These are phyloP conservation scores for Aspergillus caelatus DNA, from an alignment of 2,329 filamentous ascomycete species.

Conservation along the genomic window DNA sequence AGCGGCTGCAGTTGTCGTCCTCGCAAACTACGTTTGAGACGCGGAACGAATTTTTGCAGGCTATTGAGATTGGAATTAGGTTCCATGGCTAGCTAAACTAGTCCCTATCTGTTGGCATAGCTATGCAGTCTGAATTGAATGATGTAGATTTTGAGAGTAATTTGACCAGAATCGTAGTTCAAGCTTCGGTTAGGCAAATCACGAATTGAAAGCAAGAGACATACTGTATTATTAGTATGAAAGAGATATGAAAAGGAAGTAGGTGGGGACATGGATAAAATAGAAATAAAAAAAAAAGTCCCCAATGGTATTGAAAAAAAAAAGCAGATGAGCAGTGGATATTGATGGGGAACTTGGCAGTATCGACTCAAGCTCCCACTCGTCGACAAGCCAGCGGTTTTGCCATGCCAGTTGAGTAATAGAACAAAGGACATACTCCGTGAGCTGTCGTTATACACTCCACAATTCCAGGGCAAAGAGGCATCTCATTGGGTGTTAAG, in stretches of 20 bases:
- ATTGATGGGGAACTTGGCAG: slow-evolving; percentile 5
- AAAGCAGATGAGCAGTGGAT: not conserved
- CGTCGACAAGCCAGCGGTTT: slow-evolving; percentile 12
- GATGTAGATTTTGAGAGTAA: not conserved
- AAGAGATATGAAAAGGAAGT: not conserved
- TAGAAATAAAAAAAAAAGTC: not conserved
- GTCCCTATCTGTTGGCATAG: not conserved
- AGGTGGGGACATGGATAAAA: not conserved
- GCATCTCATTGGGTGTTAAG: slow-evolving; percentile 5
- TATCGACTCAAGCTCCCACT: slow-evolving; percentile 12
- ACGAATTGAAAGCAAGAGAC: not conserved
- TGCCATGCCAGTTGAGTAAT: slow-evolving; percentile 18
- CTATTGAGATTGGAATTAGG: not conserved
- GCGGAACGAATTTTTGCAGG: slow-evolving; percentile 1
- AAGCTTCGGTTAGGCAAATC: not conserved
- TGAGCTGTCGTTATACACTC: slow-evolving; percentile 16
- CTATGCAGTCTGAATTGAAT: not conserved
- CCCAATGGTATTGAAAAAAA: not conserved
- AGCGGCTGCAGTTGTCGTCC: slow-evolving; percentile 3
- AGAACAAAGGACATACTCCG: slow-evolving; percentile 8
- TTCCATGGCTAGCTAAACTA: not conserved
- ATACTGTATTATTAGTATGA: not conserved
- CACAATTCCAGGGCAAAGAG: slow-evolving; percentile 16
- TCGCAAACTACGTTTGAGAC: slow-evolving; percentile 12
- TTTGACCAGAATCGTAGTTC: not conserved